Evolutionary conservation across 306 rosid genomes (phyloP).

Genomic region (Cicer judaicum): DNA sequence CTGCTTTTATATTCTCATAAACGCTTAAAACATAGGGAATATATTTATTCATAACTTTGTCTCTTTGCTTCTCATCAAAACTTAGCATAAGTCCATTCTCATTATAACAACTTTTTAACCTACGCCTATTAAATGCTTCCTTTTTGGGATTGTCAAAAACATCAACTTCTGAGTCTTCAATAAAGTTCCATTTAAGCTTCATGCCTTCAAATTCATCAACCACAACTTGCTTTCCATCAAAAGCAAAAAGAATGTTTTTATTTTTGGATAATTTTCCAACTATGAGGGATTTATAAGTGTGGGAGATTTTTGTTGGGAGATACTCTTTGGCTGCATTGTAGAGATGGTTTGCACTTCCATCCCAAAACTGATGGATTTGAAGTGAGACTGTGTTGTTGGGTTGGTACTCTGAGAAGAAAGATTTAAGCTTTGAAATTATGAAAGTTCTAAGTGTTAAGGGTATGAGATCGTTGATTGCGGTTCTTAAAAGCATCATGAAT

Average conservation of each 20-base stretch:
- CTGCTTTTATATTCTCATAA: constrained; percentile 30
- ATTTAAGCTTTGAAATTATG: constrained; percentile 21
- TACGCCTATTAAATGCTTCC: neutral
- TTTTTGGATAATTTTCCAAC: constrained; percentile 24
- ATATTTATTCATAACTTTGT: constrained; percentile 26
- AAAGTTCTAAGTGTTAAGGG: constrained; percentile 28
- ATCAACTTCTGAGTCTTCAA: neutral
- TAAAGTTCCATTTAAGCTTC: constrained; percentile 43
- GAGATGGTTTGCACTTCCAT: neutral
- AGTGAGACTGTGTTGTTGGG: constrained; percentile 22
- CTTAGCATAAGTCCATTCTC: neutral
- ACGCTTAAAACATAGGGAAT: constrained; percentile 32
- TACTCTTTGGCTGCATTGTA: constrained; percentile 18
- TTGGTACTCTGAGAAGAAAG: neutral
- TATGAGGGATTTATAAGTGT: constrained; percentile 22
- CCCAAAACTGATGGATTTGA: constrained; percentile 13
- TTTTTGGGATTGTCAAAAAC: neutral
- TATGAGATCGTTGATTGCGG: constrained; percentile 48
- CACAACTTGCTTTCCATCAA: constrained; percentile 42
- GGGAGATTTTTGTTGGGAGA: neutral
- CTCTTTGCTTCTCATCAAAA: constrained; percentile 46
- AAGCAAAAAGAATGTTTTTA: neutral
- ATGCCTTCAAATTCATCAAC: constrained; percentile 43
- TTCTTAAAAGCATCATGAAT: constrained; percentile 47
- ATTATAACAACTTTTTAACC: neutral